These are phyloP conservation scores for Eucalyptus cloeziana DNA, from an alignment of 345 rosid genomes.

Conservation along the genomic window DNA sequence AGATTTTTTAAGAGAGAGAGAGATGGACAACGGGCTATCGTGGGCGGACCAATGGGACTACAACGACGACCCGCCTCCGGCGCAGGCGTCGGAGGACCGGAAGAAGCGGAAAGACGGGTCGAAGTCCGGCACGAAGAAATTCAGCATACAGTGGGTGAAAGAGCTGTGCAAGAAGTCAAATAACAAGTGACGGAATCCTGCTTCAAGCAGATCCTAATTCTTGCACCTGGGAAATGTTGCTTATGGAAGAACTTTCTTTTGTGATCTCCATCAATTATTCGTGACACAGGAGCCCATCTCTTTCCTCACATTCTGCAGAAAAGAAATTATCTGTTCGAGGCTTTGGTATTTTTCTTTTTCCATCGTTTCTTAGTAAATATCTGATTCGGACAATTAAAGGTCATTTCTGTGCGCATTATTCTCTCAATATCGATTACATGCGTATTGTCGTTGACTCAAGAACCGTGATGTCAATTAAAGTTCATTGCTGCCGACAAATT, in stretches of 20 bases:
- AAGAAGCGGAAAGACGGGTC: conserved; percentile 11
- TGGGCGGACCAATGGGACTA: conserved; percentile 76
- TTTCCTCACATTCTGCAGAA: neutral
- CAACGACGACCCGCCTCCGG: conserved; percentile 20
- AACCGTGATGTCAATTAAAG: neutral
- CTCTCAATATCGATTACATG: neutral
- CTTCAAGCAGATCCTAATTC: neutral
- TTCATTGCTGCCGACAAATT: neutral
- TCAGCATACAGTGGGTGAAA: conserved; percentile 19
- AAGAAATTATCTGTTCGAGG: neutral
- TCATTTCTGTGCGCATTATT: neutral
- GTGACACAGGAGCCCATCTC: neutral
- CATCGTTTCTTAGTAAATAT: neutral
- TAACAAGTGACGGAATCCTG: neutral
- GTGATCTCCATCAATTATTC: neutral
- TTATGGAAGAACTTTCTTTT: neutral
- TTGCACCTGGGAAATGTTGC: neutral
- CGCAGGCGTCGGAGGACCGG: conserved; percentile 1
- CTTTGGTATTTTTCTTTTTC: neutral
- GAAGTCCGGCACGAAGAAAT: conserved; percentile 8
- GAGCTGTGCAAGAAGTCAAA: conserved; percentile 14
- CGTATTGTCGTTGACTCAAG: neutral
- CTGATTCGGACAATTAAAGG: neutral
- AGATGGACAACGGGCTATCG: conserved; percentile 44
- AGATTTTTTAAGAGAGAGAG: neutral